A percentile compares a stretch with the other conserved stretches of the same genome.
These are phyloP conservation scores for Saccharomycopsis fermentans DNA, from an alignment of 805 yeast genomes.

Conservation along the genomic window DNA sequence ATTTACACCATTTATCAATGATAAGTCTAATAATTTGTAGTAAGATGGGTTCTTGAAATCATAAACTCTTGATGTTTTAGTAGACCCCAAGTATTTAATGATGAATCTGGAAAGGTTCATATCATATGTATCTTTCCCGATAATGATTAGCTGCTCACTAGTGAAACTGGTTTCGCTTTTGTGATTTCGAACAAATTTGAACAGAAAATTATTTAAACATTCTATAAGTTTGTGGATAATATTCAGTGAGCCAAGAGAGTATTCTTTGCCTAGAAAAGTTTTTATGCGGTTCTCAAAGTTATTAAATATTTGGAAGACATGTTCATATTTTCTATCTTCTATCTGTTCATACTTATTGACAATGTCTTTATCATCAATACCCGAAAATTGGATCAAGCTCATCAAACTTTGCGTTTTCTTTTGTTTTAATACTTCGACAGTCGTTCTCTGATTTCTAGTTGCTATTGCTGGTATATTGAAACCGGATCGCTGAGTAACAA, in stretches of 20 bases:
- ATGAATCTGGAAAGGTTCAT: not conserved
- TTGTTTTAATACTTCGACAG: not conserved
- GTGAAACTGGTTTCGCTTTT: not conserved
- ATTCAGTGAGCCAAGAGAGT: not conserved
- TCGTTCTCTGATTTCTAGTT: not conserved
- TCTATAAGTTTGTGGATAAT: not conserved
- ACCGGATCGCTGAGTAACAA: not conserved
- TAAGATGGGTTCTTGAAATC: conserved; percentile 4
- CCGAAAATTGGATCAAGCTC: not conserved
- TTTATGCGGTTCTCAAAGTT: not conserved
- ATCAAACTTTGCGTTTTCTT: not conserved
- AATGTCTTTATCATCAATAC: not conserved
- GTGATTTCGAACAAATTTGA: not conserved
- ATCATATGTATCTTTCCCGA: not conserved
- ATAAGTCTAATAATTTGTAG: conserved; percentile 3
- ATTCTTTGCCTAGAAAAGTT: not conserved
- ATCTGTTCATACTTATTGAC: not conserved
- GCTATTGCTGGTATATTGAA: not conserved
- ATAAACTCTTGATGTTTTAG: conserved; percentile 3
- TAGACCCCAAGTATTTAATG: not conserved
- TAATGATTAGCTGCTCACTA: not conserved
- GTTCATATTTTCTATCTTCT: not conserved
- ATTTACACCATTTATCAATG: conserved; percentile 5
- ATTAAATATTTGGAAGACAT: not conserved
- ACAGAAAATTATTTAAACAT: not conserved